Evolutionary conservation across 2,329 filamentous ascomycete genomes (phyloP), one percentile per base, ranked within the genome.

Genomic region (Exserohilum rostratum): DNA sequence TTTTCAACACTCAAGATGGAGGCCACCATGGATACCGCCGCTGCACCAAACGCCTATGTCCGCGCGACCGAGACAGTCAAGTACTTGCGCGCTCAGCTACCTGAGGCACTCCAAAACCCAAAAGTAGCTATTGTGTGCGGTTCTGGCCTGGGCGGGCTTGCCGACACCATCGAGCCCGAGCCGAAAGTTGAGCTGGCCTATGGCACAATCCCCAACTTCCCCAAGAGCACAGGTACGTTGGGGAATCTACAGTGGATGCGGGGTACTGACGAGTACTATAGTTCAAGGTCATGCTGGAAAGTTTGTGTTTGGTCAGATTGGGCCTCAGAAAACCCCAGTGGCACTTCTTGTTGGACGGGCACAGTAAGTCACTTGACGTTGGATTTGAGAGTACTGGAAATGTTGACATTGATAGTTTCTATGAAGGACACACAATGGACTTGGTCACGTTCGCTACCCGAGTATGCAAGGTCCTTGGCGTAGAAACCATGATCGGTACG

Each of bases 391-490:
- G 27, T 17, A 30, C 7, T 18, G 38, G 25, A 18, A 4, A 37
- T 34, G 17, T 58, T 70, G 46, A 70, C 42, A 49, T 46, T 13
- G 20, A 37, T 45, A 87, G 86, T 72, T 88, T 86, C 75, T 89
- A 88, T 68, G 87, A 89, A 74, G 87, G 87, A 30, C 83, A 89
- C 67, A 80, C 81, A 2, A 86, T 88, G 75, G 80, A 86, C 49
- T 77, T 80, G 42, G 81, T 86, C 33, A 86, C 86, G 22, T 87
- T 88, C 64, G 85, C 86, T 22, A 83, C 86, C 10, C 80, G 87
- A 47, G 83, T 89, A 5, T 85, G 88, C 75, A 87, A 85, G 63
- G 70, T 85, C 0, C 73, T 89, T 9, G 86, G 85, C 20, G 79
- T 88, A 17, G 78, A 86, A 59, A 84, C 81, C 2, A 80, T 88